Base-by-base conservation (phyloP, 1,284 basidiomycete genomes). In the Boletus semigastroideus region DNA sequence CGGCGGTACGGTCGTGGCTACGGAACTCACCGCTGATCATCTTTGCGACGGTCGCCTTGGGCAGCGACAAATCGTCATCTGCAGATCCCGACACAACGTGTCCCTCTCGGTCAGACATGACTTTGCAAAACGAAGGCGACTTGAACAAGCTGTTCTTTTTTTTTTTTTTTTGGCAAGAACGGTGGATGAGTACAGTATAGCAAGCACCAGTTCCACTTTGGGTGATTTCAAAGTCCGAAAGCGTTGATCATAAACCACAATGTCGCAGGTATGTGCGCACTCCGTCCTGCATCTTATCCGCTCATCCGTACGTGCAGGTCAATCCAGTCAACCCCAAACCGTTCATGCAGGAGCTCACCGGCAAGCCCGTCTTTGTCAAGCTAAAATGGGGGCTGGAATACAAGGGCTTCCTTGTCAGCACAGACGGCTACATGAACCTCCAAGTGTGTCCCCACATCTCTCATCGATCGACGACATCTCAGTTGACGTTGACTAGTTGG, bases 321-420 rank as follows among this genome's bases (percentile, higher is more conserved):
- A 84, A 86, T 64, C 95, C 95, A 59, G 93, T 98, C 64, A 99
- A 99, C 75, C 96, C 97, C 17, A 98, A 98, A 76, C 97, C 97
- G 9, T 99, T 99, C 76, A 83, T 99, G 65, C 94, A 98, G 75
- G 93, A 97, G 72, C 86, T 98, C 64, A 98, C 96, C 25, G 97
- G 97, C 63, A 98, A 99, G 80, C 90, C 90, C 42, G 93, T 98
- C 46, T 90, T 87, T 65, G 95, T 99, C 53, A 84, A 87, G 56
- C 83, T 99, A 68, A 99, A 99, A 78, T 99, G 97, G 97, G 97
- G 97, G 57, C 81, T 98, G 57, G 95, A 98, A 72, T 99, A 99
- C 82, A 98, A 95, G 78, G 96, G 97, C 44, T 99, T 96, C 77
- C 82, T 99, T 56, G 96, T 99, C 60, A 96, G 92, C 69, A 98